These are phyloP conservation scores for Plectosphaerella plurivora DNA, from an alignment of 2,329 filamentous ascomycete genomes.

Conservation along the genomic window DNA sequence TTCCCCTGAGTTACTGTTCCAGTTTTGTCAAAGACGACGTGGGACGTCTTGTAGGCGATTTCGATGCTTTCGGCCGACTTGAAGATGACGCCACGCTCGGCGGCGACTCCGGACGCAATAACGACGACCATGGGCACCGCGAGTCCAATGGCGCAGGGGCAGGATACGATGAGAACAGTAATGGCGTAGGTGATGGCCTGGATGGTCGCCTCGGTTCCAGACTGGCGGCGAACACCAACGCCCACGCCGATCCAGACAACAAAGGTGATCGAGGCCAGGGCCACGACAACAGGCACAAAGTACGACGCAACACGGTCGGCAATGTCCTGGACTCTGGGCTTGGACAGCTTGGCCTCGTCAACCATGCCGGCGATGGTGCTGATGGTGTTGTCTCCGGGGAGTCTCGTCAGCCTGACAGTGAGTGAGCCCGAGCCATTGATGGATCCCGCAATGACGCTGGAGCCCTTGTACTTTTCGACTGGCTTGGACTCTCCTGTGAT, in stretches of 20 bases:
- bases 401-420: conserved; percentile 51
- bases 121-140: conserved; percentile 77
- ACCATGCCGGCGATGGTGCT: conserved; percentile 65
- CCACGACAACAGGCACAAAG: conserved; percentile 64
- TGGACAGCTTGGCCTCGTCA: conserved; percentile 63
- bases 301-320: conserved; percentile 64
- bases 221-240: conserved; percentile 27
- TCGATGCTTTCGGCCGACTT: conserved; percentile 64
- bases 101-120: conserved; percentile 63
- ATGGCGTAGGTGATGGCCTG: conserved; percentile 68
- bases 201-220: conserved; percentile 45
- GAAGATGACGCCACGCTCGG: conserved; percentile 62
- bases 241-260: conserved; percentile 62
- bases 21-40: conserved; percentile 78
- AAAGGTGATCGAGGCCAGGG: conserved; percentile 56
- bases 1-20: conserved; percentile 65
- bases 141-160: conserved; percentile 71
- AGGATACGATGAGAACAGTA: conserved; percentile 69
- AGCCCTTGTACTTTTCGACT: conserved; percentile 51
- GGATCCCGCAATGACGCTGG: conserved; percentile 61
- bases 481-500: conserved; percentile 67
- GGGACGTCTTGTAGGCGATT: conserved; percentile 51
- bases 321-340: conserved; percentile 63
- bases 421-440: conserved; percentile 62
- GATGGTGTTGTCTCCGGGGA: conserved; percentile 70